A percentile compares a stretch with the other conserved stretches of the same genome.
Conservation (phyloP, 1,139 yeast species). For the Saccharomyces hybrid region DNA sequence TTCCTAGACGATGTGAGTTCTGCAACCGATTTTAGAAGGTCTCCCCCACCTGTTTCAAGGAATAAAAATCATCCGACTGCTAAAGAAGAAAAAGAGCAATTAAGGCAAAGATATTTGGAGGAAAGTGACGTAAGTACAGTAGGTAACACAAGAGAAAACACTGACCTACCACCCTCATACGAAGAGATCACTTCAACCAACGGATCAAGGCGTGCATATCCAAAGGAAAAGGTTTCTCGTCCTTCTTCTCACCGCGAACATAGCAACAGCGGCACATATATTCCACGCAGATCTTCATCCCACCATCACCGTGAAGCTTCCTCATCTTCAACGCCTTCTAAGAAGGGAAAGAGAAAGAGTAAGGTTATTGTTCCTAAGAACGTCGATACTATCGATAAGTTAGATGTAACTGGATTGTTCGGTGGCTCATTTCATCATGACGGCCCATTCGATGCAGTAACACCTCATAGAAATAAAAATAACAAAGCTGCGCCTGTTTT, state of each 20-base stretch:
- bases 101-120: constrained; percentile 26
- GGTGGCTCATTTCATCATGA: constrained; percentile 98
- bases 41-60: constrained; percentile 7
- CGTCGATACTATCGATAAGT: constrained; percentile 85
- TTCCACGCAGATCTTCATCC: neutral
- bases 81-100: constrained; percentile 28
- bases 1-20: constrained; percentile 23
- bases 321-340: constrained; percentile 9
- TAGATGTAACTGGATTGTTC: constrained; percentile 90
- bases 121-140: constrained; percentile 7
- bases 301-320: constrained; percentile 8
- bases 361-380: constrained; percentile 39
- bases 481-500: constrained; percentile 78
- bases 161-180: constrained; percentile 48
- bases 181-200: constrained; percentile 48
- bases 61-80: constrained; percentile 28
- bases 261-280: neutral
- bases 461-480: constrained; percentile 88
- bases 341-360: constrained; percentile 39
- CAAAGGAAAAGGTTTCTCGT: constrained; percentile 15
- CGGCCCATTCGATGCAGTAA: constrained; percentile 98
- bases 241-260: neutral
- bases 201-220: constrained; percentile 29
- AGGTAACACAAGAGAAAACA: constrained; percentile 3
- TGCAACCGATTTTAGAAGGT: constrained; percentile 1